phyloP scores from a whole-genome alignment of 768 basidiomycete genomes.

The Polyporus arcularius region DNA sequence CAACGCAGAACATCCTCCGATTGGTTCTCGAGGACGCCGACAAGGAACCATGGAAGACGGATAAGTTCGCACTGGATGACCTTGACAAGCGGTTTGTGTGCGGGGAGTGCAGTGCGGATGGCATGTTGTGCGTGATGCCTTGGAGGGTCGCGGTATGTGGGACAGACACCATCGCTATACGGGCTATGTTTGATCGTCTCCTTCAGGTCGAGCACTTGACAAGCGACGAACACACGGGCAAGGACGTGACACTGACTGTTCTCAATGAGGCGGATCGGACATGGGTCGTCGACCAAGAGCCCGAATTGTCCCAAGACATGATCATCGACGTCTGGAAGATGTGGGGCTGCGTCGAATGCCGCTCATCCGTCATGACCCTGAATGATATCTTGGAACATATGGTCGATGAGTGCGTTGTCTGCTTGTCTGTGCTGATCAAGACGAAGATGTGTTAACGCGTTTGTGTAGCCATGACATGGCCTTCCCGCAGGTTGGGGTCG shows the following conservation, averaged over 20 bases:
- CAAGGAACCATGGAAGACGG: not conserved
- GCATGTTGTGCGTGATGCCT: not conserved
- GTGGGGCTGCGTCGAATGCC: not conserved
- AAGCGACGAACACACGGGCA: not conserved
- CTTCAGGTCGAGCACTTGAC: not conserved
- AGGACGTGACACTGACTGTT: not conserved
- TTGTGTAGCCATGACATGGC: not conserved
- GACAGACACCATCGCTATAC: too few relatives aligned
- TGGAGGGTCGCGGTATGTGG: not conserved
- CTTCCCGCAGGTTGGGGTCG: not conserved
- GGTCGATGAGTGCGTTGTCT: not conserved
- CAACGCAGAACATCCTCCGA: not conserved
- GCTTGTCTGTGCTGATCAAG: not conserved
- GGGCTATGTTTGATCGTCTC: not conserved
- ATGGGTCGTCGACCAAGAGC: not conserved
- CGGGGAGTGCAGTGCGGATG: not conserved
- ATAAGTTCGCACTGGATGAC: not conserved
- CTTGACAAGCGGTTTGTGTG: not conserved
- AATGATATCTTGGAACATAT: not conserved
- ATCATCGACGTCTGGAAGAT: not conserved
- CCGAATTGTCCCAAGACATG: not conserved
- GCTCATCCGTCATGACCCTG: not conserved
- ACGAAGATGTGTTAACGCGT: too few relatives aligned
- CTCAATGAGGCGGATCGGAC: not conserved
- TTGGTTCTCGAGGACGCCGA: not conserved